phyloP scores from a whole-genome alignment of 2,329 filamentous ascomycete genomes.

The Talaromyces sp. region DNA sequence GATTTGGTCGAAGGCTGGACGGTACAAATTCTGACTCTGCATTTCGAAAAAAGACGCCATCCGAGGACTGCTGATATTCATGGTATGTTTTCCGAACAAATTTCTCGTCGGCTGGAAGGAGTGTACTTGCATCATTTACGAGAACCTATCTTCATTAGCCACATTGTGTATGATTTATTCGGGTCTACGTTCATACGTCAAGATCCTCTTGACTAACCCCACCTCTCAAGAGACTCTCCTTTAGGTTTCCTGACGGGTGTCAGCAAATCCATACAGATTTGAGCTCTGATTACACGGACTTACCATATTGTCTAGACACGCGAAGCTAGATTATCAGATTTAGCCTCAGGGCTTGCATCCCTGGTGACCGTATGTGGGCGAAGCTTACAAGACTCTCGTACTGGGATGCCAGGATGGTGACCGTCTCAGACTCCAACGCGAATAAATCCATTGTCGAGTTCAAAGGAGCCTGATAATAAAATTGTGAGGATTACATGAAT shows the following conservation, averaged over 20 bases:
- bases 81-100: background rate
- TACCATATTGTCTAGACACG: slow-evolving; percentile 29
- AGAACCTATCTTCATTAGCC: background rate
- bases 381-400: slow-evolving; percentile 56
- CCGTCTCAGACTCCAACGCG: slow-evolving; percentile 29
- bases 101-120: background rate
- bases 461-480: background rate
- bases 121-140: slow-evolving; percentile 5
- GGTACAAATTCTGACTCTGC: too few relatives aligned
- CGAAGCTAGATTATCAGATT: slow-evolving; percentile 23
- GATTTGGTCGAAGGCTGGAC: background rate
- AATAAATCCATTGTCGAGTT: background rate
- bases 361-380: slow-evolving; percentile 13
- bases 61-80: background rate
- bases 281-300: slow-evolving; percentile 9
- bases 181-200: slow-evolving; percentile 35
- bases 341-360: background rate
- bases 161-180: background rate
- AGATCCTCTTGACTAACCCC: slow-evolving; percentile 51
- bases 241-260: slow-evolving; percentile 42
- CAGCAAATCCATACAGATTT: background rate
- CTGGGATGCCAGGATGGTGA: slow-evolving; percentile 59
- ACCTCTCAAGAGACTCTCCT: slow-evolving; percentile 48
- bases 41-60: background rate
- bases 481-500: background rate